A percentile compares a stretch with the other conserved stretches of the same genome.
Conservation (phyloP, 1,139 yeast genomes). For the Geotrichum siamense region DNA sequence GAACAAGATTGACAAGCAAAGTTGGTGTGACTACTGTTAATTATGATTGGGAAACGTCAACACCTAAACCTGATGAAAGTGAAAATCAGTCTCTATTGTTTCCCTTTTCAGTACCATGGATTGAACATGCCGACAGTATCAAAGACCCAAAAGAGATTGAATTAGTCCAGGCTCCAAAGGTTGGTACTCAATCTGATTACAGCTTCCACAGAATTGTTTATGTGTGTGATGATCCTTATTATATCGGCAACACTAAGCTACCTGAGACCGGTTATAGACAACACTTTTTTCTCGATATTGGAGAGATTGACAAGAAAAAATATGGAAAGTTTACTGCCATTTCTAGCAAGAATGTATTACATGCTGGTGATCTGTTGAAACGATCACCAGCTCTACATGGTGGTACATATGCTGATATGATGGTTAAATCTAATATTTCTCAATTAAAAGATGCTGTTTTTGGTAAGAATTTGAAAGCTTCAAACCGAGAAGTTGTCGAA, state of each 20-base stretch:
- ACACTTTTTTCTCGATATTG: conserved; percentile 7
- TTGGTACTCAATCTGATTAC: background rate
- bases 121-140: background rate
- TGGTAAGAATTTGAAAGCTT: background rate
- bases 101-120: conserved; percentile 27
- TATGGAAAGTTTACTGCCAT: conserved; percentile 11
- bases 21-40: background rate
- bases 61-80: background rate
- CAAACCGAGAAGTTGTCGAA: conserved; percentile 3
- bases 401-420: conserved; percentile 24
- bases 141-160: conserved; percentile 4
- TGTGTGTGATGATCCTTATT: conserved; percentile 3
- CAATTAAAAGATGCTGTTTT: conserved; percentile 21
- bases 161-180: conserved; percentile 4
- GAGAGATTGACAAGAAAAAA: conserved; percentile 1
- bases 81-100: background rate
- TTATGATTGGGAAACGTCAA: background rate
- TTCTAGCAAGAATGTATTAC: conserved; percentile 24
- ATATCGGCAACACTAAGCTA: background rate
- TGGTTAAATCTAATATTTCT: conserved; percentile 26
- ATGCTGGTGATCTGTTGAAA: conserved; percentile 27
- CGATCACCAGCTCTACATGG: conserved; percentile 30
- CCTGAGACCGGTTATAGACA: conserved; percentile 2
- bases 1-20: conserved; percentile 20
- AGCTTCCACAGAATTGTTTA: conserved; percentile 4